Conservation (phyloP, 2,329 filamentous ascomycete species). For the Paecilomyces niveus region DNA sequence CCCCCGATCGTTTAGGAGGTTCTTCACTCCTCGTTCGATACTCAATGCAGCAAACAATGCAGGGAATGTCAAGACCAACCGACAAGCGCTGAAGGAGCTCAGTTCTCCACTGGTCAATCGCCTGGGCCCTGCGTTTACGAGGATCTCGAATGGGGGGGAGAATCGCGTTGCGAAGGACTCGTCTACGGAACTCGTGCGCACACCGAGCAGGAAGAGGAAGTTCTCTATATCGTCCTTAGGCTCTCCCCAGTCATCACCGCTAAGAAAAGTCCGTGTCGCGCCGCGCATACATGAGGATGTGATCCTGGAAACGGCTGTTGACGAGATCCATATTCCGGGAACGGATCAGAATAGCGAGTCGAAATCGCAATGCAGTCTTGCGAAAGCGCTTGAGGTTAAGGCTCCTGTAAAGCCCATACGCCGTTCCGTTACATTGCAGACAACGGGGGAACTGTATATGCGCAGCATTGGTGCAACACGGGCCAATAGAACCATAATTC, state of each 20-base stretch:
- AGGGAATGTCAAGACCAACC: conserved; percentile 31
- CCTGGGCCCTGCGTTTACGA: conserved; percentile 34
- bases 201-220: conserved; percentile 40
- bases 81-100: conserved; percentile 39
- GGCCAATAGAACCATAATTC: conserved; percentile 24
- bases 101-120: conserved; percentile 37
- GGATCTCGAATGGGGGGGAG: conserved; percentile 25
- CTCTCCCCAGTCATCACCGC: conserved; percentile 44
- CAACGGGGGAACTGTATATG: conserved; percentile 32
- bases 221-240: conserved; percentile 38
- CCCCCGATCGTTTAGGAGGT: conserved; percentile 44
- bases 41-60: conserved; percentile 26
- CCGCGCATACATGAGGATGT: conserved; percentile 23
- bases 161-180: conserved; percentile 18
- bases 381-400: conserved; percentile 10
- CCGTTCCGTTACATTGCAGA: conserved; percentile 29
- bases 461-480: conserved; percentile 26
- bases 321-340: conserved; percentile 17
- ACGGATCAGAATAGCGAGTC: conserved; percentile 10
- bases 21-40: conserved; percentile 44
- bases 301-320: conserved; percentile 18
- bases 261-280: conserved; percentile 34
- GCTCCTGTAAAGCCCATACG: conserved; percentile 23
- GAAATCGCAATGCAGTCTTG: conserved; percentile 6
- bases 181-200: conserved; percentile 23